phyloP scores from a whole-genome alignment of 768 basidiomycete genomes.

The Macrocybe gigantea region DNA sequence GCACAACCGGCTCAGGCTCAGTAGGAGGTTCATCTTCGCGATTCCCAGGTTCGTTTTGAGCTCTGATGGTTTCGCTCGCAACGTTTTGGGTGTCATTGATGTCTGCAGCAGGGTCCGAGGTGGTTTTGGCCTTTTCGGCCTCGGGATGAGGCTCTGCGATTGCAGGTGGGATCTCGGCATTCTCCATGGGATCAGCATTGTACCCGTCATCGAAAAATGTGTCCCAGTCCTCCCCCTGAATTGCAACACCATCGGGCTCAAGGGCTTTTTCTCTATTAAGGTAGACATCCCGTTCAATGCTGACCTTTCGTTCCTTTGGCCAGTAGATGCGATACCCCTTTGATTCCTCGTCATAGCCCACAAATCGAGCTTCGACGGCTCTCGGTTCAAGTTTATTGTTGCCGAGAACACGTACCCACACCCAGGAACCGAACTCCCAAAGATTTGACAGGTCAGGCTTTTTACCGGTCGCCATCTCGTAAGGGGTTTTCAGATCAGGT shows the following conservation, averaged over 20 bases:
- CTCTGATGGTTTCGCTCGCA: background rate
- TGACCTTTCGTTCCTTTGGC: constrained; percentile 15
- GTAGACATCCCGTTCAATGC: constrained; percentile 18
- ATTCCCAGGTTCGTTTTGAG: background rate
- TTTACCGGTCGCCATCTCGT: constrained; percentile 16
- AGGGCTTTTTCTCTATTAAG: background rate
- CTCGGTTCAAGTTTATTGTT: constrained; percentile 16
- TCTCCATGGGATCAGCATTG: too few relatives aligned
- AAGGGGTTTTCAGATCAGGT: constrained; percentile 18
- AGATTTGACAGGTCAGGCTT: constrained; percentile 25
- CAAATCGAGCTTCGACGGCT: constrained; percentile 17
- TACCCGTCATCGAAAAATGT: too few relatives aligned
- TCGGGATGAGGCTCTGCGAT: too few relatives aligned
- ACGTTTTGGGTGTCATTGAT: constrained; percentile 1
- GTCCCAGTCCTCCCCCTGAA: background rate
- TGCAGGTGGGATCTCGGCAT: too few relatives aligned
- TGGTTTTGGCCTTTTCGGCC: too few relatives aligned
- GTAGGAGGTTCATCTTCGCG: constrained; percentile 2
- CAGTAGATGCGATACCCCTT: constrained; percentile 24
- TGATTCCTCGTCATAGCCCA: constrained; percentile 16
- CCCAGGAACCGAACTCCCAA: constrained; percentile 25
- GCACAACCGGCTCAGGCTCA: too few relatives aligned
- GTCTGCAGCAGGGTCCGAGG: too few relatives aligned
- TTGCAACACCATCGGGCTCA: background rate
- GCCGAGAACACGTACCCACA: constrained; percentile 23